Conservation (phyloP, 78 protist genomes). For the Dictyostelium capitatum region DNA sequence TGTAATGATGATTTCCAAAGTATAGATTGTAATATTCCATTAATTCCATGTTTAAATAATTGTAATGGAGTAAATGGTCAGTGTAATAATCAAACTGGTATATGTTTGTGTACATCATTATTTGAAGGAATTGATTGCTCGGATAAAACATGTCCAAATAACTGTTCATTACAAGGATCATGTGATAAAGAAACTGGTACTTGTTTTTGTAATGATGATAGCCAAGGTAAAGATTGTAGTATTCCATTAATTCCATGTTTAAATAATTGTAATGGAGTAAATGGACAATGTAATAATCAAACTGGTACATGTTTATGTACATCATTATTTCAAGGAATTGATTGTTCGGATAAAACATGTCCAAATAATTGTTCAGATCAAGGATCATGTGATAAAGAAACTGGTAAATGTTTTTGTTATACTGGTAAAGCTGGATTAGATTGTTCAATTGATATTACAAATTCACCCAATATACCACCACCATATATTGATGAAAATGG, state of each 20-base stretch:
- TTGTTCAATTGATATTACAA: constrained; percentile 10
- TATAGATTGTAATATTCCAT: neutral
- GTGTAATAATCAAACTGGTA: neutral
- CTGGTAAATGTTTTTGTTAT: constrained; percentile 35
- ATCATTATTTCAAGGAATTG: neutral
- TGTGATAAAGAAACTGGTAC: neutral
- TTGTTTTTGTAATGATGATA: neutral
- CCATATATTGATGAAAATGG: constrained; percentile 48
- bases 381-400: constrained; percentile 4
- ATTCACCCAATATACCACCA: neutral
- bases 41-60: neutral
- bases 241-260: neutral
- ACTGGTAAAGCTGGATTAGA: neutral
- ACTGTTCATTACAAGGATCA: neutral
- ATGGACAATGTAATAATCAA: constrained; percentile 7
- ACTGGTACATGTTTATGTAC: constrained; percentile 35
- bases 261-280: neutral
- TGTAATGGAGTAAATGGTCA: neutral
- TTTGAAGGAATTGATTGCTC: constrained; percentile 1
- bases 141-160: neutral
- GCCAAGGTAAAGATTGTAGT: neutral
- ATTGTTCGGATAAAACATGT: constrained; percentile 16
- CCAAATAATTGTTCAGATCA: constrained; percentile 8
- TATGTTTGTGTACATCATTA: neutral
- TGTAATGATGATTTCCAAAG: neutral